Evolutionary conservation across 805 yeast genomes (phyloP).

Genomic region (Myxozyma sirexii): DNA sequence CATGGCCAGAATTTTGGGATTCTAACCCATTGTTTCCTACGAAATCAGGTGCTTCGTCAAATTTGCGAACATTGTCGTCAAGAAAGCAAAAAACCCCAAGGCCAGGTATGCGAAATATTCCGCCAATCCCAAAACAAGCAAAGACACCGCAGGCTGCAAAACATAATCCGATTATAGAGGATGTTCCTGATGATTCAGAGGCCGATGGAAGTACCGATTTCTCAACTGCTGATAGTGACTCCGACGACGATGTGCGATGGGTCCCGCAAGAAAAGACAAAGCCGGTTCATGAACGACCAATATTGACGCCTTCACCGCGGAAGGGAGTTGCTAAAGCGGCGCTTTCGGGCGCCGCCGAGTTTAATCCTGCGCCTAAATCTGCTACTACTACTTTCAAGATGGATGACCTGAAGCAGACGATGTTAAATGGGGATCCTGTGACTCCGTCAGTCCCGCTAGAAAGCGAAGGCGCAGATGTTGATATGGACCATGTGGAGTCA

Average conservation of each 20-base stretch:
- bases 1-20: slow-evolving; percentile 7
- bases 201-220: background rate
- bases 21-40: slow-evolving; percentile 1
- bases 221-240: slow-evolving; percentile 10
- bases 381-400: slow-evolving; percentile 39
- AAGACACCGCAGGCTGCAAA: background rate
- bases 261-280: background rate
- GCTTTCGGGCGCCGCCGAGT: slow-evolving; percentile 2
- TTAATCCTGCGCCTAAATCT: slow-evolving; percentile 36
- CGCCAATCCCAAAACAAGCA: background rate
- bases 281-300: background rate
- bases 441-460: background rate
- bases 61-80: background rate
- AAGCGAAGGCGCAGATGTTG: slow-evolving; percentile 8
- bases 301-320: slow-evolving; percentile 15
- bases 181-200: background rate
- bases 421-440: slow-evolving; percentile 4
- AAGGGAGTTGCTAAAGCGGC: background rate
- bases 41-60: background rate
- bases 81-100: background rate
- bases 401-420: slow-evolving; percentile 32
- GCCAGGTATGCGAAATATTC: background rate
- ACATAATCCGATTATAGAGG: slow-evolving; percentile 1
- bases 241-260: slow-evolving; percentile 6
- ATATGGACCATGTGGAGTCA: slow-evolving; percentile 18